Base-by-base conservation (phyloP, 371 early-diverging fungal species). In the Catenaria anguillulae region DNA sequence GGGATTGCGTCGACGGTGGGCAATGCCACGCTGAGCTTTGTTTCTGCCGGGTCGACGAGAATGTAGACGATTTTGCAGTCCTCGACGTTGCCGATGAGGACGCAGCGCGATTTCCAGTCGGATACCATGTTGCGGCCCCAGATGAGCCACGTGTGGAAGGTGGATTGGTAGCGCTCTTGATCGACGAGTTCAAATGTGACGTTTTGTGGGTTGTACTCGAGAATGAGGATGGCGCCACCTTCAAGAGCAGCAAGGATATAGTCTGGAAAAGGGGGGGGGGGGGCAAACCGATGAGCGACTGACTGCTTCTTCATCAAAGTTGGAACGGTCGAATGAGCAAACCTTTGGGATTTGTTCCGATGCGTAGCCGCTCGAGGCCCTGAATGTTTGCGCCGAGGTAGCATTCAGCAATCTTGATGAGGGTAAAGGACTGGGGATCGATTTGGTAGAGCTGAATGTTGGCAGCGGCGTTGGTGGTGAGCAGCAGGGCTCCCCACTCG, bases 31-130 rank as follows among this genome's bases (percentile, higher is more conserved):
- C 15, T 15, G 52, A 50, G 52, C 29, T 50, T 50, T 12, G 52
- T 50, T 31, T 50, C 58, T 2, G 21, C 58, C 0, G 58, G 58
- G 26, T 58, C 58, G 24, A 58, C 31, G 40, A 58, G 58, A 21
- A 58, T 58, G 36, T 58, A 35, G 36, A 58, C 58, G 42, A 58
- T 36, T 21, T 58, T 58, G 58, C 58, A 40, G 29, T 58, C 43
- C 17, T 58, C 58, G 26, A 58, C 58, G 52, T 50, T 50, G 29
- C 52, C 52, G 19, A 50, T 50, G 15, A 50, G 52, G 15, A 50
- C 52, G 52, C 52, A 50, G 15, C 52, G 52, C 29, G 52, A 50
- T 31, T 29, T 26, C 52, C 52, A 50, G 23, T 50, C 52, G 29
- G 29, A 10, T 8, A 19, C 31, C 52, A 50, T 50, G 52, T 50